Evolutionary conservation across 176 grass and related monocot genomes (phyloP), one percentile per base, ranked within the genome.

Genomic region (Olyra latifolia): DNA sequence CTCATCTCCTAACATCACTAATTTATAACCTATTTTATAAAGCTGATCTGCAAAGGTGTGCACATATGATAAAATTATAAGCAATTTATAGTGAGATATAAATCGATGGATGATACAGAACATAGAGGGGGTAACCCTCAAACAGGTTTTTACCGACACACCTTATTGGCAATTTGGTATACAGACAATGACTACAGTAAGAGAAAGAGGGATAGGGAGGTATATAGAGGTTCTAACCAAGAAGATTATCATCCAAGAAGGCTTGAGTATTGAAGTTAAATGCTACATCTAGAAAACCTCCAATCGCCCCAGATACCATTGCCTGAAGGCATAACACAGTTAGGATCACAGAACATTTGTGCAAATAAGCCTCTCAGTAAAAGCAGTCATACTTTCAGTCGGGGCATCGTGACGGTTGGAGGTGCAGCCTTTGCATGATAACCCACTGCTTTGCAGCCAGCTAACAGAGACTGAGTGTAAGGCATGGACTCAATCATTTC

Each of bases 181-280:
- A 49, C 22, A 76, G 16, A 35, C 23, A 23, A 80, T 80, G 16
- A 7, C 15, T 76, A 35, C 32, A 43, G 16, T 67, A 81, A 16
- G 23, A 53, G 23, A 53, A 1, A 62, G 13, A 56, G 1, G 10
- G 4, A 20, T 11, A 53, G n/a, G 7, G 46, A 65, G 25, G 43
- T 42, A 54, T 7, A 10, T 47, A 40, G 28, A 88, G 44, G 55
- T 85, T 83, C 63, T 73, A 66, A 98, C 96, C 86, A 89, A 98
- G 88, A 82, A 95, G 71, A 93, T 98, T 95, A 84, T 95, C 96
- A 61, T 98, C 96, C 80, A 93, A 82, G 48, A 98, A 88, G 48
- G 90, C 92, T 87, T 98, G 90, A 76, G 92, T 95, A 65, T 98
- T 95, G 77, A 98, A 98, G 80, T 98, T 95, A 60, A 98, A 92